phyloP scores from a whole-genome alignment of 1,139 yeast genomes.

The Lodderomyces theae region DNA sequence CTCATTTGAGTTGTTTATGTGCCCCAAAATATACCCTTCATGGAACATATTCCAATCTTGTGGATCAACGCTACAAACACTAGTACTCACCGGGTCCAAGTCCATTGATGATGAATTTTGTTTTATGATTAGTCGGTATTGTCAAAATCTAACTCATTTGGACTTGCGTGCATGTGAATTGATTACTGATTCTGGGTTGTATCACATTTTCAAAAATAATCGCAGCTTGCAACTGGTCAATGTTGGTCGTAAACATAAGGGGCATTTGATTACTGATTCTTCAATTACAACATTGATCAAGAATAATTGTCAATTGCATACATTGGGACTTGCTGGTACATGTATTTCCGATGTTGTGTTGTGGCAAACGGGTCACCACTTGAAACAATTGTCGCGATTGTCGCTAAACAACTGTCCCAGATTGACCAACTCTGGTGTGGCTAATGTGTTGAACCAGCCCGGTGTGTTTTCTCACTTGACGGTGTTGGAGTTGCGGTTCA shows the following conservation, averaged over 20 bases:
- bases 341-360: conserved; percentile 69
- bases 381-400: conserved; percentile 59
- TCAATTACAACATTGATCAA: conserved; percentile 58
- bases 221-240: conserved; percentile 55
- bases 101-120: conserved; percentile 61
- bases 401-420: conserved; percentile 74
- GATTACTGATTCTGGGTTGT: conserved; percentile 73
- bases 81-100: conserved; percentile 76
- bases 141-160: conserved; percentile 61
- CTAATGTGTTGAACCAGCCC: conserved; percentile 43
- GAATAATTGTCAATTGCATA: conserved; percentile 52
- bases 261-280: conserved; percentile 68
- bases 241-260: conserved; percentile 74
- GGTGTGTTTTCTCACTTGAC: conserved; percentile 55
- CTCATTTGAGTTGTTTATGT: conserved; percentile 80
- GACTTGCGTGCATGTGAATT: conserved; percentile 86
- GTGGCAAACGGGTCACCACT: conserved; percentile 72
- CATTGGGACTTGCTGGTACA: conserved; percentile 91
- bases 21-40: conserved; percentile 68
- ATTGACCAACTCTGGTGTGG: conserved; percentile 66
- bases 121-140: conserved; percentile 45
- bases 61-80: conserved; percentile 44
- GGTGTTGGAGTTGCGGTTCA: conserved; percentile 75
- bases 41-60: conserved; percentile 35
- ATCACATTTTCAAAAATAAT: conserved; percentile 62